Conservation (phyloP, 805 yeast genomes). For the Kodamaea neixiangensis region DNA sequence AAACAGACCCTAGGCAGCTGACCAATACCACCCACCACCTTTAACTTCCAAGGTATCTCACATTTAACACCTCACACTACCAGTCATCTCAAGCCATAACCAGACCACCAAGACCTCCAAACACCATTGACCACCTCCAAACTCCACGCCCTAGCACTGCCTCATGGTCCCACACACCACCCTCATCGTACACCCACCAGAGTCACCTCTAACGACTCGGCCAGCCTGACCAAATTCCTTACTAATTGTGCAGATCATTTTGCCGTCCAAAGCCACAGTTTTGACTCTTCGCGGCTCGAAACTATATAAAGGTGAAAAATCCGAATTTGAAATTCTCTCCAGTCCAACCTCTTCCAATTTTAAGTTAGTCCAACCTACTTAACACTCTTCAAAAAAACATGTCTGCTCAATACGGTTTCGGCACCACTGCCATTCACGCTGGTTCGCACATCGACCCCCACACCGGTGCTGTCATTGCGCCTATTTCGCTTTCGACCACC, state of each 20-base stretch:
- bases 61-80: too few relatives aligned
- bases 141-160: too few relatives aligned
- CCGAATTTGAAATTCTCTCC: background rate
- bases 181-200: too few relatives aligned
- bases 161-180: too few relatives aligned
- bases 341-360: conserved; percentile 10
- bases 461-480: conserved; percentile 86
- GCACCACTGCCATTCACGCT: conserved; percentile 82
- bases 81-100: too few relatives aligned
- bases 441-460: conserved; percentile 70
- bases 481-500: conserved; percentile 82
- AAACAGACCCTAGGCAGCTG: too few relatives aligned
- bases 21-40: too few relatives aligned
- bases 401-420: conserved; percentile 49
- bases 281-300: background rate
- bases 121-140: too few relatives aligned
- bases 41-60: too few relatives aligned
- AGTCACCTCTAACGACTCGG: background rate
- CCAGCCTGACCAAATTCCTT: too few relatives aligned
- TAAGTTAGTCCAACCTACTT: conserved; percentile 12
- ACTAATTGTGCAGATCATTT: too few relatives aligned
- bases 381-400: background rate
- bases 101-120: too few relatives aligned
- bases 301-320: background rate
- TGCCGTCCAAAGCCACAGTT: background rate